Evolutionary conservation across 179 eudicot species (phyloP).

Genomic region (Gypsophila paniculata): DNA sequence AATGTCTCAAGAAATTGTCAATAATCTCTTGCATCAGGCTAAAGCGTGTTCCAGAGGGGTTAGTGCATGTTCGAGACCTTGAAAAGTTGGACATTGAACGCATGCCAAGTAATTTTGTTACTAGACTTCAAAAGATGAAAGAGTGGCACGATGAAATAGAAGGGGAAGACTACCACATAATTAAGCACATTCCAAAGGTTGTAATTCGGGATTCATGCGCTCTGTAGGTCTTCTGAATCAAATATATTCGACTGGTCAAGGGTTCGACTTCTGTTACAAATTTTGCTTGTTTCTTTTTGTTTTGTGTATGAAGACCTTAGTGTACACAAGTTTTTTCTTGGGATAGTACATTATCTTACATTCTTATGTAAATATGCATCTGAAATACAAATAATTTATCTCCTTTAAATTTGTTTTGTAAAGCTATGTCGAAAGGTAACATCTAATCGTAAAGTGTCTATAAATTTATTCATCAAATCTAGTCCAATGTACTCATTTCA

Average conservation of each 20-base stretch:
- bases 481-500: no score
- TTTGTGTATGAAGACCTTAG: not conserved
- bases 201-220: conserved; percentile 8
- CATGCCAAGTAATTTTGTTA: conserved; percentile 22
- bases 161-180: conserved; percentile 32
- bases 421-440: no score
- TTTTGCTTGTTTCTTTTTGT: not conserved
- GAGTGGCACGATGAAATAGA: not conserved
- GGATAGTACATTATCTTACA: not conserved
- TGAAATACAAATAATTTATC: not conserved
- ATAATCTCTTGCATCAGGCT: conserved; percentile 17
- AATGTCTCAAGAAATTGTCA: conserved; percentile 19
- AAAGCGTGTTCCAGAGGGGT: conserved; percentile 28
- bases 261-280: not conserved
- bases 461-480: no score
- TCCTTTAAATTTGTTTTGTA: not conserved
- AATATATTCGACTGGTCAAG: not conserved
- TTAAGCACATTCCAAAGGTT: conserved; percentile 23
- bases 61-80: conserved; percentile 20
- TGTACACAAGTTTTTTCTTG: not conserved
- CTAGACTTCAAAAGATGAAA: conserved; percentile 18
- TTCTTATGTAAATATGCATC: not conserved
- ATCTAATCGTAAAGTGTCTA: no score
- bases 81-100: conserved; percentile 18
- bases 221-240: not conserved